Evolutionary conservation across 495 filamentous ascomycete species (phyloP).

Genomic region (Neurospora pannonica): DNA sequence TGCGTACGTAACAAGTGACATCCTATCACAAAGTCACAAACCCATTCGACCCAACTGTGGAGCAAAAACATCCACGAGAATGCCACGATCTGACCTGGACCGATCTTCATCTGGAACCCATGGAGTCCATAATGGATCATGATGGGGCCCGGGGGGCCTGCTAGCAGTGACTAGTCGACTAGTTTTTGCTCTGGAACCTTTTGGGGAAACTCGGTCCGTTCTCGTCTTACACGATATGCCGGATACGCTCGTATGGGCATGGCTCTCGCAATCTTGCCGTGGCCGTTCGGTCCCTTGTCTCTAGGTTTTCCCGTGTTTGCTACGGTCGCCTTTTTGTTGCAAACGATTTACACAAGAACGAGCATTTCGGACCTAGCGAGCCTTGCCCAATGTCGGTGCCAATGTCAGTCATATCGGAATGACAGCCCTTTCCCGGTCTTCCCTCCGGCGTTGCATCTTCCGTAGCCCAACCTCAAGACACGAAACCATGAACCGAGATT

Average conservation of each 20-base stretch:
- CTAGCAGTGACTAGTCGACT: neutral
- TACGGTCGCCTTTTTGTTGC: neutral
- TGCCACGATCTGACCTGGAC: neutral
- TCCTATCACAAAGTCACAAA: neutral
- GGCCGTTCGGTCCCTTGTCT: neutral
- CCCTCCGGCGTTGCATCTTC: neutral
- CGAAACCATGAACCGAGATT: neutral
- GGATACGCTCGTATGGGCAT: neutral
- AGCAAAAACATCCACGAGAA: neutral
- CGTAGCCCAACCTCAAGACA: neutral
- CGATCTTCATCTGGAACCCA: neutral
- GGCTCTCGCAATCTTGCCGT: neutral
- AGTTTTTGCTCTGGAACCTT: neutral
- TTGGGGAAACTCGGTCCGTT: neutral
- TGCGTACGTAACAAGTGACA: neutral
- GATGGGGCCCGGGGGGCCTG: neutral
- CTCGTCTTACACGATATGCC: neutral
- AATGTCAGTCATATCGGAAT: neutral
- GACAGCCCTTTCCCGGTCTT: neutral
- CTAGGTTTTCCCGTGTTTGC: neutral
- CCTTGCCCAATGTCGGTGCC: neutral
- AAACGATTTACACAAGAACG: neutral
- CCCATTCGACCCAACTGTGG: neutral
- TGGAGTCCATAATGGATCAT: neutral
- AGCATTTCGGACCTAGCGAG: neutral